phyloP scores from a whole-genome alignment of 768 basidiomycete species.

The Coprinopsis strossmayeri region DNA sequence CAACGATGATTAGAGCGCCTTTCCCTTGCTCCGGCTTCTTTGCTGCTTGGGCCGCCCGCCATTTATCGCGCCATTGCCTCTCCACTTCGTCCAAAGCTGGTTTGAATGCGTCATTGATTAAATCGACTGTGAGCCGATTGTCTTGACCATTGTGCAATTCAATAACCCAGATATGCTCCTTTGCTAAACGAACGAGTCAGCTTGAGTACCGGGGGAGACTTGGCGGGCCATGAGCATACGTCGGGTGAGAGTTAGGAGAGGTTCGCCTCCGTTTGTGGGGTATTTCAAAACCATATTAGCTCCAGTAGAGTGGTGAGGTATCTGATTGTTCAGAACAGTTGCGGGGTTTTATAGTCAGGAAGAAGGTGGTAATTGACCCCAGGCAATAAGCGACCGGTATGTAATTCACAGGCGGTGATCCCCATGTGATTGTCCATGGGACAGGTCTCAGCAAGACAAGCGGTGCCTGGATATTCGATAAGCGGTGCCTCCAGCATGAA shows the following conservation, averaged over 20 bases:
- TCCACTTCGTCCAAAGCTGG: slow-evolving; percentile 73
- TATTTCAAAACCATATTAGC: slow-evolving; percentile 39
- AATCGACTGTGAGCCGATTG: slow-evolving; percentile 52
- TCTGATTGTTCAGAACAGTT: too few species aligned
- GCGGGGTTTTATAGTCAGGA: too few species aligned
- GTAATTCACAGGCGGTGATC: too few species aligned
- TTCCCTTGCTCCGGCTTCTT: slow-evolving; percentile 47
- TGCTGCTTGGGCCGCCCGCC: slow-evolving; percentile 34
- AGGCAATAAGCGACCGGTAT: too few species aligned
- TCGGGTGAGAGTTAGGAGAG: slow-evolving; percentile 62
- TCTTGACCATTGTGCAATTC: slow-evolving; percentile 78
- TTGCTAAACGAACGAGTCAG: slow-evolving; percentile 33
- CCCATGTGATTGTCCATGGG: too few species aligned
- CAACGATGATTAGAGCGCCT: slow-evolving; percentile 74
- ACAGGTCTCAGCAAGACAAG: too few species aligned
- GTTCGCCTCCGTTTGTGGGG: slow-evolving; percentile 30
- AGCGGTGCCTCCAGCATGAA: too few species aligned
- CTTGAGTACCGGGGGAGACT: too few species aligned
- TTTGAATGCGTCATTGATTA: slow-evolving; percentile 55
- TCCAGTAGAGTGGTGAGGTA: slow-evolving; percentile 21
- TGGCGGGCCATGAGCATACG: too few species aligned
- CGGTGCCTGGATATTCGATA: too few species aligned
- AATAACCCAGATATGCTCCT: slow-evolving; percentile 61
- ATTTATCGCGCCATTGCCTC: slow-evolving; percentile 57
- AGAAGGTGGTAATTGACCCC: too few species aligned